Percentiles rank a stretch among this genome's conserved stretches.
These are phyloP conservation scores for Auriscalpium microsporum DNA, from an alignment of 768 basidiomycete species.

Conservation along the genomic window DNA sequence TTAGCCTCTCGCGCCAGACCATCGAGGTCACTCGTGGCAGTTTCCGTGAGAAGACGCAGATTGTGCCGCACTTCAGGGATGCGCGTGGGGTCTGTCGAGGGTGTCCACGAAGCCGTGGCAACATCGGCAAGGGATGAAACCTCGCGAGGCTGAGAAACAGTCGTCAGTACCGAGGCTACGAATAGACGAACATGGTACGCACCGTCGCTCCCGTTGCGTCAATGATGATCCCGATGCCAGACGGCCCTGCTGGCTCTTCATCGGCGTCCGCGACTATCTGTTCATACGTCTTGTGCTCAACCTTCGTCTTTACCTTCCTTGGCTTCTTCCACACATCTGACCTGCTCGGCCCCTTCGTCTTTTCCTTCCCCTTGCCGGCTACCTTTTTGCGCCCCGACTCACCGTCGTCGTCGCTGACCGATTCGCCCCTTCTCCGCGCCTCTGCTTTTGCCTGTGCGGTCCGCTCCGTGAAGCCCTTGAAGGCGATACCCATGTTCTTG, in stretches of 20 bases:
- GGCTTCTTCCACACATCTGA: conserved; percentile 82
- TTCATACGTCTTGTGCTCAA: conserved; percentile 96
- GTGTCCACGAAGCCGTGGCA: conserved; percentile 72
- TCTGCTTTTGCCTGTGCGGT: conserved; percentile 79
- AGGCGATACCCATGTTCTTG: conserved; percentile 81
- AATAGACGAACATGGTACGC: conserved; percentile 23
- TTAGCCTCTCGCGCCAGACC: conserved; percentile 88
- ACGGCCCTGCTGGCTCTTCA: conserved; percentile 33
- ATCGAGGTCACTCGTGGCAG: conserved; percentile 77
- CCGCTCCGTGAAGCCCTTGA: conserved; percentile 81
- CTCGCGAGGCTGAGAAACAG: conserved; percentile 59
- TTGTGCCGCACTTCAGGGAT: conserved; percentile 98
- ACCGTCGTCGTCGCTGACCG: conserved; percentile 66
- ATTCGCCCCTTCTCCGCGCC: conserved; percentile 65
- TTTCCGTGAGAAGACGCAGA: conserved; percentile 75
- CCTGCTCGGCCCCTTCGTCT: conserved; percentile 41
- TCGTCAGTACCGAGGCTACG: conserved; percentile 7
- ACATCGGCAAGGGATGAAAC: conserved; percentile 78
- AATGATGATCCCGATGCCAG: conserved; percentile 79
- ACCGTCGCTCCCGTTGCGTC: conserved; percentile 93
- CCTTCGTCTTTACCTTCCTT: conserved; percentile 74
- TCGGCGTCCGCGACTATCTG: conserved; percentile 88
- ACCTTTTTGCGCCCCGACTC: conserved; percentile 37
- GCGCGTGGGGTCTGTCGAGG: conserved; percentile 76
- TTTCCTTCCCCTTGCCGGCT: conserved; percentile 44